Evolutionary conservation across 257 asterid genomes (phyloP).

Genomic region (Fraxinus excelsior): DNA sequence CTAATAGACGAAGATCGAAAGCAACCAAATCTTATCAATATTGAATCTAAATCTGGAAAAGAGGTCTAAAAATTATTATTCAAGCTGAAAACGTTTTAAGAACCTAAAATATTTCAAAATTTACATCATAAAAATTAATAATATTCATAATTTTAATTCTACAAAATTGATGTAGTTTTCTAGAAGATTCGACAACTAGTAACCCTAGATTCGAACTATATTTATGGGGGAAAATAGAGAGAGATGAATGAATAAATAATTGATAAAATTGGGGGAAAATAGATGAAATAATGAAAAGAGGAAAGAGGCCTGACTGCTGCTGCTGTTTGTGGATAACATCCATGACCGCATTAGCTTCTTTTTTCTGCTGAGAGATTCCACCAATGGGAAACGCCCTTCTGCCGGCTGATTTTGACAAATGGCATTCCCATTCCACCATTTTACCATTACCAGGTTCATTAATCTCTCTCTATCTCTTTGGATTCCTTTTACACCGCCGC

Average conservation of each 20-base stretch:
- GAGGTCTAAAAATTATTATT: neutral
- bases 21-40: too few species aligned
- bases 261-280: neutral
- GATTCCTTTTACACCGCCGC: slow-evolving; percentile 54
- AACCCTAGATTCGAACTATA: too few species aligned
- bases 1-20: too few species aligned
- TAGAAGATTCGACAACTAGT: too few species aligned
- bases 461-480: slow-evolving; percentile 14
- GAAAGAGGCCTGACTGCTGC: slow-evolving; percentile 34
- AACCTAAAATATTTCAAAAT: too few species aligned
- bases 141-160: neutral
- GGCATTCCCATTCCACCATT: slow-evolving; percentile 24
- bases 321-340: slow-evolving; percentile 43
- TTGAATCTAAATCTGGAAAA: neutral
- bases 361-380: neutral
- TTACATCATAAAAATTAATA: too few species aligned
- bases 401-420: slow-evolving; percentile 52
- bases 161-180: too few species aligned
- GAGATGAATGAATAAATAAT: neutral
- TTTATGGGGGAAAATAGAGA: too few species aligned
- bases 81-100: too few species aligned
- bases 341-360: slow-evolving; percentile 39
- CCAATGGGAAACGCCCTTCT: slow-evolving; percentile 12
- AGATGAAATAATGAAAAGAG: slow-evolving; percentile 21
- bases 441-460: neutral